Conservation (phyloP, 345 rosid genomes). For the Draba incana region DNA sequence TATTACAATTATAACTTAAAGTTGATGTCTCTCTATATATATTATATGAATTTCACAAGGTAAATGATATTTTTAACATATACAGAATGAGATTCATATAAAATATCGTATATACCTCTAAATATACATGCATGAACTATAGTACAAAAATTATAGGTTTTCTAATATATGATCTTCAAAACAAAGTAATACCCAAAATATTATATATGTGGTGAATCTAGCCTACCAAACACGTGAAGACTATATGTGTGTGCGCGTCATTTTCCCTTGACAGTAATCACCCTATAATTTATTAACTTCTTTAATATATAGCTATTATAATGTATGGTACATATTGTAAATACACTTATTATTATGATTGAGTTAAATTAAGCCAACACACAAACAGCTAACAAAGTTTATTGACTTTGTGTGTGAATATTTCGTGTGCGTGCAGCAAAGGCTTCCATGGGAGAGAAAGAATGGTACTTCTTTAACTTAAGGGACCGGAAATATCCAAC, state of each 20-base stretch:
- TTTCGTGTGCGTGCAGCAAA: conserved; percentile 46
- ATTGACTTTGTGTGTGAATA: neutral
- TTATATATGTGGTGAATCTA: neutral
- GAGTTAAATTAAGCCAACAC: neutral
- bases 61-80: no score
- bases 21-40: neutral
- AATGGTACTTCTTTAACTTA: conserved; percentile 82
- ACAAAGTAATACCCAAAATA: neutral
- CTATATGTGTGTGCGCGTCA: neutral
- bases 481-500: conserved; percentile 87
- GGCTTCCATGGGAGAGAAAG: conserved; percentile 87
- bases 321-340: neutral
- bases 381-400: neutral
- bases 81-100: no score
- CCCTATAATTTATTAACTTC: neutral
- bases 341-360: neutral
- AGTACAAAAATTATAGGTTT: neutral
- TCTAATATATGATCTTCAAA: neutral
- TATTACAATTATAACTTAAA: neutral
- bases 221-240: conserved; percentile 19
- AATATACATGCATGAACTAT: no score
- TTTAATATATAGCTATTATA: neutral
- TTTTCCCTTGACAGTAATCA: neutral
- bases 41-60: neutral
- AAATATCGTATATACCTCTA: no score